These are phyloP conservation scores for Aspergillus flavus DNA, from an alignment of 2,329 filamentous ascomycete genomes.

Conservation along the genomic window DNA sequence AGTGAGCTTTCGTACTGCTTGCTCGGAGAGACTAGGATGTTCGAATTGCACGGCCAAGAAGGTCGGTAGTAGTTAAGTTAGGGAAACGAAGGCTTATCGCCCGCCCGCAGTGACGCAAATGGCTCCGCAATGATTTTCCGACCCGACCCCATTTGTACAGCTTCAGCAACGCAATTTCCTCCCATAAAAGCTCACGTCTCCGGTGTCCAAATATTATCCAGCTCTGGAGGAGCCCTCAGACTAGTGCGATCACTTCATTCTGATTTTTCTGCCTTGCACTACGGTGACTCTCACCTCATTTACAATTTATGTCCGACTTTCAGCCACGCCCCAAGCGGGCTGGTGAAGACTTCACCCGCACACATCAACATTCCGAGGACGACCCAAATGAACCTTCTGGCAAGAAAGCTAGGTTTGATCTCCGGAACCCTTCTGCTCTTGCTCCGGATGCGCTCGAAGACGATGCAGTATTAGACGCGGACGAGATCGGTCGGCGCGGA, in stretches of 20 bases:
- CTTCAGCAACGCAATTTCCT: slow-evolving; percentile 13
- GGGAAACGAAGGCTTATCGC: slow-evolving; percentile 22
- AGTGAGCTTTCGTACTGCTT: neutral
- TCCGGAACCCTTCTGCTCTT: slow-evolving; percentile 90
- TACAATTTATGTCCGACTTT: slow-evolving; percentile 56
- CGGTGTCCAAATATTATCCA: neutral
- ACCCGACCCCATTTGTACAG: slow-evolving; percentile 36
- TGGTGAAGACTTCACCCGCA: slow-evolving; percentile 77
- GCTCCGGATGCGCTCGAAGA: slow-evolving; percentile 78
- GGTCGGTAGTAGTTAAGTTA: neutral
- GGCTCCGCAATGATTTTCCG: slow-evolving; percentile 44
- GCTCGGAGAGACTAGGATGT: neutral
- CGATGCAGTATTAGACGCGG: slow-evolving; percentile 79
- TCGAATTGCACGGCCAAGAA: neutral
- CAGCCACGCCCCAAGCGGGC: slow-evolving; percentile 80
- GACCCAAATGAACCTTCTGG: slow-evolving; percentile 48
- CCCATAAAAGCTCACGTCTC: slow-evolving; percentile 2
- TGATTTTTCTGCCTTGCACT: neutral
- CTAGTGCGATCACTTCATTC: neutral
- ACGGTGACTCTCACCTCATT: neutral
- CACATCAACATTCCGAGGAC: slow-evolving; percentile 64
- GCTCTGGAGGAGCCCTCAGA: neutral
- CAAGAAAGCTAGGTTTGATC: slow-evolving; percentile 89
- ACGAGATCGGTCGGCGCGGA: slow-evolving; percentile 79
- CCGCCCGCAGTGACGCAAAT: slow-evolving; percentile 40